These are phyloP conservation scores for Colletotrichum sp. DNA, from an alignment of 2,329 filamentous ascomycete genomes.

Conservation along the genomic window DNA sequence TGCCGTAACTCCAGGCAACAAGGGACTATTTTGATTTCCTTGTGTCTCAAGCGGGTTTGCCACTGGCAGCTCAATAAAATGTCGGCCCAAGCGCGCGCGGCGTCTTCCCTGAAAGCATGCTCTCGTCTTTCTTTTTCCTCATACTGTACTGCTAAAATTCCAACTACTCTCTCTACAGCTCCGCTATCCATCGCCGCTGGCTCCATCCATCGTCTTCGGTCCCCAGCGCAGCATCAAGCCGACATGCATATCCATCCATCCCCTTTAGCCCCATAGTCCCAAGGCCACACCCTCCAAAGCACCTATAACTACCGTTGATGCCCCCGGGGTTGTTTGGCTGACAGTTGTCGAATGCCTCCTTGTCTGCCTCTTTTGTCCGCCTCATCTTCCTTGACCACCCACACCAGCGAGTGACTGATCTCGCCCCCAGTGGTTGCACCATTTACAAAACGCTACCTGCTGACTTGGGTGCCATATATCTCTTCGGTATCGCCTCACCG, in stretches of 20 bases:
- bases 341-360: constrained; percentile 15
- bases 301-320: constrained; percentile 20
- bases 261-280: constrained; percentile 15
- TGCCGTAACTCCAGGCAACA: constrained; percentile 23
- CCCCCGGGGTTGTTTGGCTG: constrained; percentile 14
- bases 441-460: constrained; percentile 15
- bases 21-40: constrained; percentile 22
- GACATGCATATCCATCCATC: constrained; percentile 14
- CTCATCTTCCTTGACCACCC: constrained; percentile 33
- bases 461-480: constrained; percentile 39
- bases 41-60: constrained; percentile 21
- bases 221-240: constrained; percentile 14
- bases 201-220: constrained; percentile 12
- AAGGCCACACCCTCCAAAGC: constrained; percentile 5
- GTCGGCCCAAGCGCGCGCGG: constrained; percentile 16
- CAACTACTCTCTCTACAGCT: neutral
- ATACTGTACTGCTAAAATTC: constrained; percentile 12
- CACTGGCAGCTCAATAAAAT: constrained; percentile 17
- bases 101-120: constrained; percentile 17
- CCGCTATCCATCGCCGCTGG: neutral
- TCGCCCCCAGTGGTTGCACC: constrained; percentile 22
- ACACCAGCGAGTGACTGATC: constrained; percentile 16
- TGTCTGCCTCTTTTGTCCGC: constrained; percentile 24
- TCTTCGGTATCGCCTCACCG: constrained; percentile 42
- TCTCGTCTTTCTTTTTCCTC: constrained; percentile 16